A percentile compares a stretch with the other conserved stretches of the same genome.
These are phyloP conservation scores for Trichoderma afroharzianum DNA, from an alignment of 2,329 filamentous ascomycete species.

Conservation along the genomic window DNA sequence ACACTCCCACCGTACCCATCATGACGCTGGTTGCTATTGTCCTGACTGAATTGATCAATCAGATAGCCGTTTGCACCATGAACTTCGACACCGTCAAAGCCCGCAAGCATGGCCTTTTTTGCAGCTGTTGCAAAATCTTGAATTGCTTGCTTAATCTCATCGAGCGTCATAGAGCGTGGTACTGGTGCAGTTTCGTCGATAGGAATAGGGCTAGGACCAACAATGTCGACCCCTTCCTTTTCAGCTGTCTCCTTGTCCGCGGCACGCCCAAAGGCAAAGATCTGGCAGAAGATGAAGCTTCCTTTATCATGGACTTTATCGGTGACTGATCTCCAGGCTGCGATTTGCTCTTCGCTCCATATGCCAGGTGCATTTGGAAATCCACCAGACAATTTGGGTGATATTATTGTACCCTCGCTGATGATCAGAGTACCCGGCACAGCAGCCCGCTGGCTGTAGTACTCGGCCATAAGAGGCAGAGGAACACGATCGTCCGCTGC, in stretches of 20 bases:
- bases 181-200: not conserved
- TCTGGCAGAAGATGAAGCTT: slow-evolving; percentile 58
- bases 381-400: slow-evolving; percentile 25
- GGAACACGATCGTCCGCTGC: not conserved
- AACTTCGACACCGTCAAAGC: slow-evolving; percentile 67
- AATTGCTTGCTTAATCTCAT: slow-evolving; percentile 64
- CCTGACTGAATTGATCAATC: slow-evolving; percentile 58
- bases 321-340: slow-evolving; percentile 58
- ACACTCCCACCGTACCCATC: slow-evolving; percentile 54
- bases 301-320: slow-evolving; percentile 62
- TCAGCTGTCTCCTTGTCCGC: slow-evolving; percentile 31
- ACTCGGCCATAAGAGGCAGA: slow-evolving; percentile 31
- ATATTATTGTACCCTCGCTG: slow-evolving; percentile 46
- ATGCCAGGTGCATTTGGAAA: slow-evolving; percentile 51
- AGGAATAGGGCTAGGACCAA: not conserved
- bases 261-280: slow-evolving; percentile 61
- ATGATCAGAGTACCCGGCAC: slow-evolving; percentile 42
- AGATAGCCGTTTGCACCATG: slow-evolving; percentile 59
- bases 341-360: slow-evolving; percentile 51
- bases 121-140: slow-evolving; percentile 54
- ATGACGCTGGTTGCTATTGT: slow-evolving; percentile 47
- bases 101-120: slow-evolving; percentile 56
- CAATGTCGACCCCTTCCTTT: slow-evolving; percentile 19
- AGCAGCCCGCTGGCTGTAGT: slow-evolving; percentile 44
- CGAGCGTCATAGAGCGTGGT: slow-evolving; percentile 35